Evolutionary conservation across 2,329 filamentous ascomycete genomes (phyloP).

Genomic region (Hypoxylon rubiginosum): DNA sequence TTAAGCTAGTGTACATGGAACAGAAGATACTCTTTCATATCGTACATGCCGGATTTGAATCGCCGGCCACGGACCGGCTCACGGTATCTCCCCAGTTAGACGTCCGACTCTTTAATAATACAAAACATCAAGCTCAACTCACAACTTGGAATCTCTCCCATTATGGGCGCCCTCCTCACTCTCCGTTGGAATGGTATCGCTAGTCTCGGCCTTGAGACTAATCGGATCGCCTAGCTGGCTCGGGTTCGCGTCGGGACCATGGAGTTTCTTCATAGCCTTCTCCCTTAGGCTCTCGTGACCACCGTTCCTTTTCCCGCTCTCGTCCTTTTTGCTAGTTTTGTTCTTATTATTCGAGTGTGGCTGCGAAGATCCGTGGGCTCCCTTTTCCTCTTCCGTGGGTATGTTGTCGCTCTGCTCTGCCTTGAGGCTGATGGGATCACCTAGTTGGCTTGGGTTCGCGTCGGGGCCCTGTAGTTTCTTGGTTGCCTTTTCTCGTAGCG

Average conservation of each 20-base stretch:
- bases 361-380: conserved; percentile 21
- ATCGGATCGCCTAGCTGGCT: conserved; percentile 46
- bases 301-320: not conserved
- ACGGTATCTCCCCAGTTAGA: conserved; percentile 14
- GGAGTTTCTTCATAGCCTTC: conserved; percentile 40
- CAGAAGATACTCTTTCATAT: not conserved
- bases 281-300: conserved; percentile 37
- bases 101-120: not conserved
- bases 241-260: conserved; percentile 45
- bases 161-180: conserved; percentile 40
- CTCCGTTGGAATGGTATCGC: conserved; percentile 33
- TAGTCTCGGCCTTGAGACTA: conserved; percentile 44
- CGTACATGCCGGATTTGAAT: not conserved
- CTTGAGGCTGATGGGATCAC: conserved; percentile 57
- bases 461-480: conserved; percentile 50
- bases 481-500: conserved; percentile 48
- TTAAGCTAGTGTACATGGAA: not conserved
- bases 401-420: conserved; percentile 53
- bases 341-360: conserved; percentile 3
- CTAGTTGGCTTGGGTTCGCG: conserved; percentile 56
- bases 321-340: not conserved
- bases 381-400: conserved; percentile 48
- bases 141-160: conserved; percentile 48
- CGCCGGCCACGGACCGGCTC: conserved; percentile 5
- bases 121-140: too few relatives aligned